Evolutionary conservation across 805 yeast species (phyloP), one percentile per base, ranked within the genome.

Genomic region (Clavispora vitiphila): DNA sequence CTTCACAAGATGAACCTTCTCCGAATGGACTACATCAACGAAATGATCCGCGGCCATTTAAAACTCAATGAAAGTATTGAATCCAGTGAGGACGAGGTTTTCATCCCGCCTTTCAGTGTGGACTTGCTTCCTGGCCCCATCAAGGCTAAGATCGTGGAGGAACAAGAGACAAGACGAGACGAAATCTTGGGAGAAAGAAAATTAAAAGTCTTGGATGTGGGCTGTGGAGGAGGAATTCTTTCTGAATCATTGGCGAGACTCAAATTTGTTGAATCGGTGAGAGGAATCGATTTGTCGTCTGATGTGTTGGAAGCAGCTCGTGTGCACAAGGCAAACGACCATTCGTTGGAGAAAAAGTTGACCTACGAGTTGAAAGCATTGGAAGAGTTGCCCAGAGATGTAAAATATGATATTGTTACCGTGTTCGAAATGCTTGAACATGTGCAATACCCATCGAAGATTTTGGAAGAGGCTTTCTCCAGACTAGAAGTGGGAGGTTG

Each of bases 181-280:
- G 64, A 62, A 27, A 54, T 65, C 22, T 62, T 65, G 32, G 44
- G 41, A 3, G 44, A 58, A 3, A 50, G 74, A 41, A 64, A 72
- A 35, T 66, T 80, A 39, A 60, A 62, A 12, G 89, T 81, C 1
- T 65, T 93, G 42, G 99, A 93, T 58, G 80, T 93, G 40, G 99
- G 99, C 1, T 93, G 99, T 61, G 99, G 99, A 15, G 99, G 99
- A n/a, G 99, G 99, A 0, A 81, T 93, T 20, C 66, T 93, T 15
- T 70, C 90, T 5, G 99, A 93, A 58, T 81, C 91, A 0, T 62
- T 93, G 56, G 96, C 96, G 0, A 70, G 99, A 50, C 64, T 86
- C 51, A 74, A 76, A 4, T 75, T 76, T 44, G 78, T 87, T 4
- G 58, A 70, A 9, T 57, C 67, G 1, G 96, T 93, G 5, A 72